Evolutionary conservation across 768 basidiomycete genomes (phyloP).

Genomic region (Nevesoporus exiguus): DNA sequence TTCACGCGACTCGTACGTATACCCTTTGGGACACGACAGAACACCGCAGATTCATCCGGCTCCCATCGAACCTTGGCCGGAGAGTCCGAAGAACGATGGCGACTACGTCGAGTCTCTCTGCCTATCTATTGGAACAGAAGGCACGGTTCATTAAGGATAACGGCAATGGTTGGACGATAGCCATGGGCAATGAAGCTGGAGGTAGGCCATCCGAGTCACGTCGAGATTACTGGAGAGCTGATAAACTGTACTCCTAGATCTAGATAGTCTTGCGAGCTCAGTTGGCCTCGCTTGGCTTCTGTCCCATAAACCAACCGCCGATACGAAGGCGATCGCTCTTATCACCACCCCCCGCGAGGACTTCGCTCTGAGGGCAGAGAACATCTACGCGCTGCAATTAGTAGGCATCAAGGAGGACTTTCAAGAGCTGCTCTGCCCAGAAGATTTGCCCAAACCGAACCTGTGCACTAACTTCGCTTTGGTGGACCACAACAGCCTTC

Average conservation of each 20-base stretch:
- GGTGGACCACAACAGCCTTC: conserved; percentile 87
- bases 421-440: conserved; percentile 60
- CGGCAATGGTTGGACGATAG: conserved; percentile 71
- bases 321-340: conserved; percentile 64
- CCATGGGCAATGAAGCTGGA: conserved; percentile 96
- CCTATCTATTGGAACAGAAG: conserved; percentile 49
- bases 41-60: not conserved
- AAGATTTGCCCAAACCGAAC: conserved; percentile 53
- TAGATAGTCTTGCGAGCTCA: conserved; percentile 85
- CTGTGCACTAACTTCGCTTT: conserved; percentile 61
- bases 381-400: conserved; percentile 67
- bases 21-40: not conserved
- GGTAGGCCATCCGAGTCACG: conserved; percentile 43
- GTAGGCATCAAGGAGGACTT: conserved; percentile 50
- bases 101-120: conserved; percentile 27
- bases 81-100: conserved; percentile 20
- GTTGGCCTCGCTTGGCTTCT: conserved; percentile 81
- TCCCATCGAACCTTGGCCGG: not conserved
- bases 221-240: not conserved
- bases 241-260: conserved; percentile 50
- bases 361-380: conserved; percentile 82
- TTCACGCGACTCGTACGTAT: not conserved
- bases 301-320: conserved; percentile 30
- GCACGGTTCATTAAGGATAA: conserved; percentile 57
- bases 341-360: conserved; percentile 66